Evolutionary conservation across 78 protist species (phyloP).

Genomic region (Dictyostelium purpureum): DNA sequence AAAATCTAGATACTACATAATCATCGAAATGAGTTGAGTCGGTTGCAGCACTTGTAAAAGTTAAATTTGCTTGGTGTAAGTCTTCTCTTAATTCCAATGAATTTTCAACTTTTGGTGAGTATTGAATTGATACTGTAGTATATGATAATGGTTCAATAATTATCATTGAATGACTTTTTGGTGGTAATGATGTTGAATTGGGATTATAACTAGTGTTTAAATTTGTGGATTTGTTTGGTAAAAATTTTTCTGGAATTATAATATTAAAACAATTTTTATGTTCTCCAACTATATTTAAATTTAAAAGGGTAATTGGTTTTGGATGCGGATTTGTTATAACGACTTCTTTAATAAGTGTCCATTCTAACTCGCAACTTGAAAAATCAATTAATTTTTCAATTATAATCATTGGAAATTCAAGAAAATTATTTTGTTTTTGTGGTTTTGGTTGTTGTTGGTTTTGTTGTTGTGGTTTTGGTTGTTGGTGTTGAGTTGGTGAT

Average conservation of each 20-base stretch:
- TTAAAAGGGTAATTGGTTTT: not conserved
- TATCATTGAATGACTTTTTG: no score
- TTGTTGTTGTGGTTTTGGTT: no score
- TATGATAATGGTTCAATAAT: not conserved
- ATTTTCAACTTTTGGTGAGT: constrained; percentile 18
- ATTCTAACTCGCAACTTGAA: constrained; percentile 1
- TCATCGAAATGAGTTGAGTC: not conserved
- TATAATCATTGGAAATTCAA: constrained; percentile 1
- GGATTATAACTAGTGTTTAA: no score
- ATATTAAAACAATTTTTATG: not conserved
- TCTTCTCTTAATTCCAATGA: no score
- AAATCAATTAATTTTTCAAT: constrained; percentile 20
- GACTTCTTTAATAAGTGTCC: not conserved
- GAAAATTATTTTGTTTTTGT: not conserved
- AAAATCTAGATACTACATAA: not conserved
- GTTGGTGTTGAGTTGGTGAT: no score
- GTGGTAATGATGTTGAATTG: no score
- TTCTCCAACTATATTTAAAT: not conserved
- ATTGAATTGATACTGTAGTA: not conserved
- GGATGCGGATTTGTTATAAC: constrained; percentile 28
- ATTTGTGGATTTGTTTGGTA: no score
- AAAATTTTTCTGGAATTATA: not conserved
- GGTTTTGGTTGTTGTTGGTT: no score
- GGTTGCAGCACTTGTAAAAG: not conserved
- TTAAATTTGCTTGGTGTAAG: not conserved